Base-by-base conservation (phyloP, 2,329 filamentous ascomycete species). In the Westerdykella aurantiaca region DNA sequence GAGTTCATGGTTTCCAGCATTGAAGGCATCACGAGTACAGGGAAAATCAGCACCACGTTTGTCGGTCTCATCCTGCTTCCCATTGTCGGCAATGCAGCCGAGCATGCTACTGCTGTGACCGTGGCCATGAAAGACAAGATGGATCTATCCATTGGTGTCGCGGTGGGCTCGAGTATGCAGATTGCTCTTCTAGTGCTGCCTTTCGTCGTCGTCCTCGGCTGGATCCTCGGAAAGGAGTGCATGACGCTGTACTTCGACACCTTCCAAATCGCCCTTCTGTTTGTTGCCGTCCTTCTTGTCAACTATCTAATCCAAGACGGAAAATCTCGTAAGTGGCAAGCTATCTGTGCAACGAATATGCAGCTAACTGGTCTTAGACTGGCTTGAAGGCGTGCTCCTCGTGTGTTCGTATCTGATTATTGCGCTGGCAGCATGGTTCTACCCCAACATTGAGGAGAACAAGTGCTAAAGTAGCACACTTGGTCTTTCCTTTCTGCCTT, bases 171-270 rank as follows among this genome's bases (percentile, higher is more conserved):
- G 1, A 79, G 75, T 51, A 80, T 83, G 73, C 80, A 83, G 59
- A 83, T 83, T 54, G 80, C 80, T 0, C 68, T 83, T 17, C 67
- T 83, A 23, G 78, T 83, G 25, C 68, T 82, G 42, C 80, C 80
- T 2, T 60, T 83, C 34, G 72, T 78, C 53, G 75, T 83, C 17
- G 71, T 83, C 34, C 71, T 83, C 41, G 79, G 78, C 42, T 83
- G 80, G 80, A 75, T 75, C 44, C 72, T 78, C 41, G 77, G 77
- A 42, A 72, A 78, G 14, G 70, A 78, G 39, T 69, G 74, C 31
- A 82, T 85, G 87, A 87, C 82, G 16, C 77, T 95, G 5, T 84
- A 84, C 64, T 93, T 95, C 63, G 88, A 94, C 60, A 82, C 82
- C 1, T 96, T 96, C 73, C 88, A 95, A 69, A 83, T 95, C 12